Percentiles rank a stretch among this genome's conserved stretches.
These are phyloP conservation scores for Russula compacta DNA, from an alignment of 768 basidiomycete species.

Conservation along the genomic window DNA sequence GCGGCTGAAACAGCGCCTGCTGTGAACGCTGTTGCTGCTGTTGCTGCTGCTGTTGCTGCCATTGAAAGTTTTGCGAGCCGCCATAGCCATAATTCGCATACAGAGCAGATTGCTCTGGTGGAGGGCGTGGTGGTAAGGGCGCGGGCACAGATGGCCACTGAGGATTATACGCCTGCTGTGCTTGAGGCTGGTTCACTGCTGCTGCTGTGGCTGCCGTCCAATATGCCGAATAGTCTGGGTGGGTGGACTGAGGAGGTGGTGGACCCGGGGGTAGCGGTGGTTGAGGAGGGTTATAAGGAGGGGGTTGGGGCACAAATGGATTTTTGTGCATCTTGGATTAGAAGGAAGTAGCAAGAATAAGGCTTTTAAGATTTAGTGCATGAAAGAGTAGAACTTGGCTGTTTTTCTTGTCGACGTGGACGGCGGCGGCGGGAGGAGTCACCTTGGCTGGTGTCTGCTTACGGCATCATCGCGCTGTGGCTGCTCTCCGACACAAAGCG, in stretches of 20 bases:
- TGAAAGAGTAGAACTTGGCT: not conserved
- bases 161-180: conserved; percentile 45
- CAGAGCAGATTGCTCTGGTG: conserved; percentile 72
- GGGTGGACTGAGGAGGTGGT: conserved; percentile 56
- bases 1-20: conserved; percentile 42
- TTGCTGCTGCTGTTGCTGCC: conserved; percentile 57
- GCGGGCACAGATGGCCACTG: conserved; percentile 47
- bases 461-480: conserved; percentile 6
- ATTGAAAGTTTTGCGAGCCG: conserved; percentile 45
- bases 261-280: conserved; percentile 77
- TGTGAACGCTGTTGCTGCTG: conserved; percentile 44
- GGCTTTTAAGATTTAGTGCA: conserved; percentile 15
- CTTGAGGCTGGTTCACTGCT: conserved; percentile 43
- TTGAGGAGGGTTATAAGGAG: conserved; percentile 56
- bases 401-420: conserved; percentile 13
- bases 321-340: conserved; percentile 65
- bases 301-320: conserved; percentile 62
- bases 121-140: conserved; percentile 43
- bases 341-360: conserved; percentile 15
- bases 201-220: conserved; percentile 55
- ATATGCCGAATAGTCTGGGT: conserved; percentile 70
- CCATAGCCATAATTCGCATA: conserved; percentile 93
- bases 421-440: conserved; percentile 6
- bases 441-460: not conserved
- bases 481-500: not conserved